phyloP scores from a whole-genome alignment of 2,329 filamentous ascomycete species.

The Dendrostoma leiphaemia region DNA sequence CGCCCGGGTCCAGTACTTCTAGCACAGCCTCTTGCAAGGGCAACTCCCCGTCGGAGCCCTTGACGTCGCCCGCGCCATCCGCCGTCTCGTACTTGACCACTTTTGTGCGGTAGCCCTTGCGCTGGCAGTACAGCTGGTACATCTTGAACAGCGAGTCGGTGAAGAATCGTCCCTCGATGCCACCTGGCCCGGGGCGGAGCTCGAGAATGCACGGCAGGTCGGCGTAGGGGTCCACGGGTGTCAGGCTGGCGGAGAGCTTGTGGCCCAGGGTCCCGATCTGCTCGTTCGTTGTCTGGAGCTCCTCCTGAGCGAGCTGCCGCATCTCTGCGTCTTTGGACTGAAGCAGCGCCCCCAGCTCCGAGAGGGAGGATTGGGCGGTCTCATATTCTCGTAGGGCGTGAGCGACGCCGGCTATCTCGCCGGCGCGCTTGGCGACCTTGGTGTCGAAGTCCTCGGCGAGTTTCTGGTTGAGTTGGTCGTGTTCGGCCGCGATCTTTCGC shows the following conservation, averaged over 20 bases:
- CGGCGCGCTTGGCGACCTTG: conserved; percentile 56
- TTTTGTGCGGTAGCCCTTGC: conserved; percentile 62
- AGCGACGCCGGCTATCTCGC: conserved; percentile 59
- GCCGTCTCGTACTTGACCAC: conserved; percentile 78
- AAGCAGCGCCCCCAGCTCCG: conserved; percentile 52
- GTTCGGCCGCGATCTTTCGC: conserved; percentile 54
- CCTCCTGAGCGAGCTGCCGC: conserved; percentile 74
- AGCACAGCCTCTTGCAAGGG: conserved; percentile 85
- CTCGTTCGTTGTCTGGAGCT: conserved; percentile 65
- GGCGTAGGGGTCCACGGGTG: conserved; percentile 87
- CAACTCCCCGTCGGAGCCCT: conserved; percentile 56
- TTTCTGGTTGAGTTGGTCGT: conserved; percentile 49
- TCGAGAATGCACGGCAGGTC: conserved; percentile 88
- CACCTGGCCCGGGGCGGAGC: conserved; percentile 87
- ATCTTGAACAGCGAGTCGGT: conserved; percentile 84
- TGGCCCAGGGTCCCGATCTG: conserved; percentile 62
- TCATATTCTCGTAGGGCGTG: conserved; percentile 60
- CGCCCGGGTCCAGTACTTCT: conserved; percentile 72
- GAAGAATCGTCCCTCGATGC: conserved; percentile 87
- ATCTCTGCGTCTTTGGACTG: conserved; percentile 65
- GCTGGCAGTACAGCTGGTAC: conserved; percentile 78
- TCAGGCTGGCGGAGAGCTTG: conserved; percentile 72
- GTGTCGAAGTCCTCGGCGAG: conserved; percentile 56
- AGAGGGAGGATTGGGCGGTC: conserved; percentile 47
- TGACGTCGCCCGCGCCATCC: conserved; percentile 59